These are phyloP conservation scores for Aquilaria sinensis DNA, from an alignment of 345 rosid genomes.

Conservation along the genomic window DNA sequence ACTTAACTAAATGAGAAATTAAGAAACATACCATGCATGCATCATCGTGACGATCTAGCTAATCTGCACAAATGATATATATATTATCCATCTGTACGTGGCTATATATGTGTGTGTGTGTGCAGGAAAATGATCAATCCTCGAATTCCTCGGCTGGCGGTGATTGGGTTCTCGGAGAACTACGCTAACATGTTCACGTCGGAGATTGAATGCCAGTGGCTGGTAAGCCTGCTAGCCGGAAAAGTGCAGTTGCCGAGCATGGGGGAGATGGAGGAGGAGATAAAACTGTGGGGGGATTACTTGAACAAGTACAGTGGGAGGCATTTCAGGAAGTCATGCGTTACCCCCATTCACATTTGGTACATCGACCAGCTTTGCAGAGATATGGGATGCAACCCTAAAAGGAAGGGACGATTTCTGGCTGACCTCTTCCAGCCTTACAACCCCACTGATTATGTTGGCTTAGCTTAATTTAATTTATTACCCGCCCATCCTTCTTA, in stretches of 20 bases:
- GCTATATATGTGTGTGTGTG: too few relatives aligned
- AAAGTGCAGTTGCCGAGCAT: conserved; percentile 18
- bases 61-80: too few relatives aligned
- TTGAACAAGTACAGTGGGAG: conserved; percentile 12
- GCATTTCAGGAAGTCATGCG: conserved; percentile 19
- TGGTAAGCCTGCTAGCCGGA: conserved; percentile 19
- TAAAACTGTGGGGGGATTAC: conserved; percentile 20
- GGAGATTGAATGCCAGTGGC: conserved; percentile 23
- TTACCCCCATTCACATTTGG: conserved; percentile 19
- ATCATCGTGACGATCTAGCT: too few relatives aligned
- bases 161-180: conserved; percentile 19
- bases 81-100: too few relatives aligned
- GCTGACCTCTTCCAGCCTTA: conserved; percentile 31
- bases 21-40: too few relatives aligned
- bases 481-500: too few relatives aligned
- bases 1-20: too few relatives aligned
- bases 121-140: conserved; percentile 26
- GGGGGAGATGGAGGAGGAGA: conserved; percentile 24
- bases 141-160: conserved; percentile 26
- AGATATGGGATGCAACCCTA: conserved; percentile 34
- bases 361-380: conserved; percentile 34
- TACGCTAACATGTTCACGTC: conserved; percentile 6
- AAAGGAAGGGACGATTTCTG: conserved; percentile 28
- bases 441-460: conserved; percentile 29
- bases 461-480: neutral